Conservation (phyloP, 1,139 yeast species). For the Magnusiomyces magnusii region DNA sequence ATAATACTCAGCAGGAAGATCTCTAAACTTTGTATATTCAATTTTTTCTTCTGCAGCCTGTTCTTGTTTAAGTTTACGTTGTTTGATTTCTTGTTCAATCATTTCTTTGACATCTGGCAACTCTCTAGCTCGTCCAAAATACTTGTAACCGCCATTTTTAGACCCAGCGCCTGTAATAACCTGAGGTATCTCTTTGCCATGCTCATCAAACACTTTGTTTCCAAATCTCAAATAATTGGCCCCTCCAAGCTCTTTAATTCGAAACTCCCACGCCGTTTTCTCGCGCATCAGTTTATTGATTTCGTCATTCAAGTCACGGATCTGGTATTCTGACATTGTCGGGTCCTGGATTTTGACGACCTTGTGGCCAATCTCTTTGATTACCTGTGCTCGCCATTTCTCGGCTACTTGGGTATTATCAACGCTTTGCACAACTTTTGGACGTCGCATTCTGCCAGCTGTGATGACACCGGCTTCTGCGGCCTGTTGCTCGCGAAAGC, state of each 20-base stretch:
- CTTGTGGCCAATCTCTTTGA: constrained; percentile 56
- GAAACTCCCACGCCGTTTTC: constrained; percentile 70
- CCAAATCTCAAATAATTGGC: constrained; percentile 44
- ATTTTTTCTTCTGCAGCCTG: constrained; percentile 25
- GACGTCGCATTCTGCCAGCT: constrained; percentile 42
- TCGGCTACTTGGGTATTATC: constrained; percentile 60
- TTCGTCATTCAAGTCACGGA: constrained; percentile 70
- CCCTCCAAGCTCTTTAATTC: constrained; percentile 62
- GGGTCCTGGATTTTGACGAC: constrained; percentile 60
- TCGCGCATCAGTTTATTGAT: constrained; percentile 63
- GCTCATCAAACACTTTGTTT: constrained; percentile 22
- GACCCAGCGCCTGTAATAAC: constrained; percentile 12
- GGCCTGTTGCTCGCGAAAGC: constrained; percentile 56
- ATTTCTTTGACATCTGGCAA: constrained; percentile 64
- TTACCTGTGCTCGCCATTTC: constrained; percentile 60
- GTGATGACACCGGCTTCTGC: constrained; percentile 55
- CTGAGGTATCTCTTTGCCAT: constrained; percentile 28
- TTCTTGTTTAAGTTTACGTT: constrained; percentile 17
- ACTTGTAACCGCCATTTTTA: constrained; percentile 52
- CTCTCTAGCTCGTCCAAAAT: constrained; percentile 79
- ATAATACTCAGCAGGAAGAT: constrained; percentile 39
- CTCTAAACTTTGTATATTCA: constrained; percentile 18
- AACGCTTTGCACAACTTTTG: constrained; percentile 51
- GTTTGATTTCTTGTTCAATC: constrained; percentile 32
- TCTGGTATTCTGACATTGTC: constrained; percentile 48